Percentiles rank a stretch among this genome's conserved stretches.
These are phyloP conservation scores for Fomitopsis pulvina DNA, from an alignment of 768 basidiomycete species.

Conservation along the genomic window DNA sequence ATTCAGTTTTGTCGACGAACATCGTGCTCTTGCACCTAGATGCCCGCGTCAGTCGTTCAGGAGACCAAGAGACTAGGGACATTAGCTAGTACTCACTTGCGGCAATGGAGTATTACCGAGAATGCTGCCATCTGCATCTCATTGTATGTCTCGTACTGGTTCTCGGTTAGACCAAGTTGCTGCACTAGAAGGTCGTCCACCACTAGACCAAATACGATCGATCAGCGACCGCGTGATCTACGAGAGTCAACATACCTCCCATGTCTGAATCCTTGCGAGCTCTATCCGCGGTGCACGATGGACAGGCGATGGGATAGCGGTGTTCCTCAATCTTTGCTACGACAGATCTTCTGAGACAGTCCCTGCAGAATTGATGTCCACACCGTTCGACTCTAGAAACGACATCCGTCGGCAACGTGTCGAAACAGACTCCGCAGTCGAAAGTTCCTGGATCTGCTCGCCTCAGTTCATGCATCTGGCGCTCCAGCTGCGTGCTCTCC, in stretches of 20 bases:
- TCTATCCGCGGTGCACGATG: conserved; percentile 37
- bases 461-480: conserved; percentile 27
- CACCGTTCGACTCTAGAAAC: conserved; percentile 40
- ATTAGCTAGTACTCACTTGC: conserved; percentile 41
- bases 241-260: conserved; percentile 24
- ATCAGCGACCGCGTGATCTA: not conserved
- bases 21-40: conserved; percentile 42
- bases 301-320: conserved; percentile 57
- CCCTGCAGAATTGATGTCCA: conserved; percentile 46
- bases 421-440: conserved; percentile 52
- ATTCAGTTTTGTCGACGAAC: conserved; percentile 46
- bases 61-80: too few relatives aligned
- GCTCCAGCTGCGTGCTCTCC: conserved; percentile 33
- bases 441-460: conserved; percentile 30
- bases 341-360: conserved; percentile 40
- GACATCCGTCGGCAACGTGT: conserved; percentile 36
- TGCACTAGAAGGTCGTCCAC: conserved; percentile 35
- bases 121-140: conserved; percentile 41
- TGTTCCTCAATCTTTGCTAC: conserved; percentile 42
- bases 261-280: conserved; percentile 13
- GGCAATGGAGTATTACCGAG: conserved; percentile 42
- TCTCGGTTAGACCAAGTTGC: conserved; percentile 38
- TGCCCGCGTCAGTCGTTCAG: too few relatives aligned
- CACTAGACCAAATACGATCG: too few relatives aligned
- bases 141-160: conserved; percentile 33